phyloP scores from a whole-genome alignment of 306 rosid species.

The Begonia masoniana region DNA sequence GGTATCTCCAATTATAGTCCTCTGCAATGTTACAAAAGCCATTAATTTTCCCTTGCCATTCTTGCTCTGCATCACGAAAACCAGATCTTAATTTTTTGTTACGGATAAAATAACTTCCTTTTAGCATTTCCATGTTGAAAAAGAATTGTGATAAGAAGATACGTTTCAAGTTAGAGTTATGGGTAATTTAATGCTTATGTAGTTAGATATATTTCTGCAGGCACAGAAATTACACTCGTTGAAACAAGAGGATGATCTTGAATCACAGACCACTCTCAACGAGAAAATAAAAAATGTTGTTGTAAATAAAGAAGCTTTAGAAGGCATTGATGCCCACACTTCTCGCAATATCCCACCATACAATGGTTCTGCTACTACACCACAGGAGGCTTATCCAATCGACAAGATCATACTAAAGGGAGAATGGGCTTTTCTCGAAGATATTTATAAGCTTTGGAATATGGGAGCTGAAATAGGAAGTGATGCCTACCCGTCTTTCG shows the following conservation, averaged over 20 bases:
- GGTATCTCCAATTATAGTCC: too few species aligned
- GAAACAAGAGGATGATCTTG: constrained; percentile 34
- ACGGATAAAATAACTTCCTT: too few species aligned
- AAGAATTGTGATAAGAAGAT: too few species aligned
- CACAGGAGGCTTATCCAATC: constrained; percentile 61
- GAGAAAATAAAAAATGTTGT: constrained; percentile 39
- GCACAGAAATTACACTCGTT: constrained; percentile 26
- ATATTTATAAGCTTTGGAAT: constrained; percentile 34
- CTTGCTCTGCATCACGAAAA: too few species aligned
- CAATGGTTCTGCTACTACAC: constrained; percentile 52
- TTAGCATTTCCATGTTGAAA: too few species aligned
- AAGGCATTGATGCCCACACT: constrained; percentile 25
- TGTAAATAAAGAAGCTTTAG: constrained; percentile 44
- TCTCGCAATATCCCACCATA: constrained; percentile 63
- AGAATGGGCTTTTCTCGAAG: constrained; percentile 66
- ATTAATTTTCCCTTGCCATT: too few species aligned
- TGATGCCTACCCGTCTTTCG: constrained; percentile 46
- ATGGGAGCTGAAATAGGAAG: constrained; percentile 19
- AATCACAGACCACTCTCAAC: constrained; percentile 34
- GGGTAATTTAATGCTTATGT: too few species aligned
- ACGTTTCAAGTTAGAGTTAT: too few species aligned
- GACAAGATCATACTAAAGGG: constrained; percentile 56
- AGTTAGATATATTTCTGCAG: constrained; percentile 21
- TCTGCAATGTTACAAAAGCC: too few species aligned
- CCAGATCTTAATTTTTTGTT: too few species aligned